A percentile compares a stretch with the other conserved stretches of the same genome.
Conservation (phyloP, 2,329 filamentous ascomycete species). For the Dryadomyces quercus-mongolicae region DNA sequence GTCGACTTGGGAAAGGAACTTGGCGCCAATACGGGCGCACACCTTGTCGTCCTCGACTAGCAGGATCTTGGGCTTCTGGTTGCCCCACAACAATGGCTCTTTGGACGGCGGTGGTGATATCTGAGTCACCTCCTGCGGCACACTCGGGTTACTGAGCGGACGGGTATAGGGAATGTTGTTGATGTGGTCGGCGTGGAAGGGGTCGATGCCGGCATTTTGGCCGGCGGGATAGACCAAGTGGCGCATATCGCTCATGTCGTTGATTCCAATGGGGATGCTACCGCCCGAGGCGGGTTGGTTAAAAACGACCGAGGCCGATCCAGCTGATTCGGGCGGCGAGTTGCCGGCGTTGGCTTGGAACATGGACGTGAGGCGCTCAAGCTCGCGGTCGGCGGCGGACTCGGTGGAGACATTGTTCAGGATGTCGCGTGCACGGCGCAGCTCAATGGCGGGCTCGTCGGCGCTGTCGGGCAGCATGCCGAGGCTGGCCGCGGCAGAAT, state of each 20-base stretch:
- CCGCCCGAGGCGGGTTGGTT: constrained; percentile 27
- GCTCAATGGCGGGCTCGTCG: constrained; percentile 35
- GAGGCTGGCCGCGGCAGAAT: constrained; percentile 19
- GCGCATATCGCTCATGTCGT: constrained; percentile 44
- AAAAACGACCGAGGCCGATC: constrained; percentile 42
- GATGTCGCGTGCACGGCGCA: constrained; percentile 45
- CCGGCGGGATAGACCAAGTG: constrained; percentile 84
- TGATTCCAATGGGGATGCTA: constrained; percentile 26
- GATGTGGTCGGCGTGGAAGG: constrained; percentile 88
- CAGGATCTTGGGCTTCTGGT: constrained; percentile 64
- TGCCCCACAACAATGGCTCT: constrained; percentile 36
- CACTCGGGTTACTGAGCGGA: constrained; percentile 48
- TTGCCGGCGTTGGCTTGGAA: constrained; percentile 29
- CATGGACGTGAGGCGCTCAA: constrained; percentile 42
- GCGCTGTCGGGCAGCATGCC: constrained; percentile 31
- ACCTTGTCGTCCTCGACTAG: constrained; percentile 75
- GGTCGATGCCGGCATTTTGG: constrained; percentile 83
- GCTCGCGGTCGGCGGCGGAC: constrained; percentile 38
- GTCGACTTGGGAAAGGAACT: constrained; percentile 53
- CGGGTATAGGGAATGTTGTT: constrained; percentile 83
- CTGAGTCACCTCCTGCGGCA: constrained; percentile 28
- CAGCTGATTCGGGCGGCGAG: constrained; percentile 40
- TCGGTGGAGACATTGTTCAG: constrained; percentile 40
- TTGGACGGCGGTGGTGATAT: constrained; percentile 22
- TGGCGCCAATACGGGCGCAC: constrained; percentile 55